Evolutionary conservation across 2,329 filamentous ascomycete species (phyloP).

Genomic region (Mariannaea sp.): DNA sequence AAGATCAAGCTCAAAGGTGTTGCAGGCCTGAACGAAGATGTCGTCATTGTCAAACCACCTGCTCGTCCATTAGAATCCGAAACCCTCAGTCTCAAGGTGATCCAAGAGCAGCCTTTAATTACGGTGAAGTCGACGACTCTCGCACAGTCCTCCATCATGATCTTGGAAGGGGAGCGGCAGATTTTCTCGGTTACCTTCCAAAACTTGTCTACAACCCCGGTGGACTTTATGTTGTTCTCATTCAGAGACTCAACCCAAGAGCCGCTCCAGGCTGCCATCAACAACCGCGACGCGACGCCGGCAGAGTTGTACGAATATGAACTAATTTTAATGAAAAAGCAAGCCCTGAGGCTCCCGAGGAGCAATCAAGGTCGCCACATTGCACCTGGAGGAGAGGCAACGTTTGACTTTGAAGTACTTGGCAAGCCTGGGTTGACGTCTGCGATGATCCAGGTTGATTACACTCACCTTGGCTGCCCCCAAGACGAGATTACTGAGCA

Average conservation of each 20-base stretch:
- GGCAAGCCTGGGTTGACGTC: conserved; percentile 84
- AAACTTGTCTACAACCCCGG: conserved; percentile 76
- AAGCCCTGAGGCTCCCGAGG: conserved; percentile 64
- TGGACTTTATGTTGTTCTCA: conserved; percentile 84
- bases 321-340: conserved; percentile 74
- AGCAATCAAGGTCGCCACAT: conserved; percentile 64
- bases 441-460: conserved; percentile 82
- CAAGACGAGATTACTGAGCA: conserved; percentile 69
- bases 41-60: conserved; percentile 45
- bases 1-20: conserved; percentile 81
- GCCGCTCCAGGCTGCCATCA: conserved; percentile 74
- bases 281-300: conserved; percentile 75
- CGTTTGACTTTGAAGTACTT: conserved; percentile 81
- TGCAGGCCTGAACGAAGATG: conserved; percentile 56
- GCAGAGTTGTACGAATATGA: conserved; percentile 87
- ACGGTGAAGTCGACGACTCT: conserved; percentile 77
- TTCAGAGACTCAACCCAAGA: conserved; percentile 87
- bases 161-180: conserved; percentile 86
- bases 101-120: conserved; percentile 78
- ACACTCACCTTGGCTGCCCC: conserved; percentile 76
- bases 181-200: conserved; percentile 78
- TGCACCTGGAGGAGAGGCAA: conserved; percentile 67
- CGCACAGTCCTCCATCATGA: conserved; percentile 85
- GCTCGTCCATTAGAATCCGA: conserved; percentile 53
- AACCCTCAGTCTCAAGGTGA: conserved; percentile 71